phyloP scores from a whole-genome alignment of 768 basidiomycete species.

The Asterophora lycoperdoides region DNA sequence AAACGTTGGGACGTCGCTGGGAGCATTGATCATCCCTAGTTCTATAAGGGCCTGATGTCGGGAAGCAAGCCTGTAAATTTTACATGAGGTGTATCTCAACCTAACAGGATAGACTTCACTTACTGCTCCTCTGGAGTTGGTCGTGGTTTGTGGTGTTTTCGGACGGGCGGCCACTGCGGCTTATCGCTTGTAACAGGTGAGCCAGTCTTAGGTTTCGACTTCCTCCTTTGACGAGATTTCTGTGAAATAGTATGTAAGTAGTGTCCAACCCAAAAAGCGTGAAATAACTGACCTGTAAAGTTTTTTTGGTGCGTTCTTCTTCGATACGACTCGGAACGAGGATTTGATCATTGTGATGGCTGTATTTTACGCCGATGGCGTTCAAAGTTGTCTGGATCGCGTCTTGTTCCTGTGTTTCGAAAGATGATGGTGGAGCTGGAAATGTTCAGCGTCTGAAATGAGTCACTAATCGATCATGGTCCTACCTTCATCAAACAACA shows the following conservation, averaged over 20 bases:
- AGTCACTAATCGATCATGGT: slow-evolving; percentile 12
- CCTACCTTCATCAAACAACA: slow-evolving; percentile 70
- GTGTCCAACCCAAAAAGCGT: no score
- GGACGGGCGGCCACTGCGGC: slow-evolving; percentile 60
- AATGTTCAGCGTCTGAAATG: background rate
- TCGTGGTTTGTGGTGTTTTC: slow-evolving; percentile 51
- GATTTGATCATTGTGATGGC: slow-evolving; percentile 70
- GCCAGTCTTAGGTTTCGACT: slow-evolving; percentile 17
- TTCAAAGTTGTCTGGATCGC: slow-evolving; percentile 51
- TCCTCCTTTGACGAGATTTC: slow-evolving; percentile 27
- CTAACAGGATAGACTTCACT: slow-evolving; percentile 14
- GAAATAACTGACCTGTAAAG: slow-evolving; percentile 46
- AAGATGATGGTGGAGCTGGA: slow-evolving; percentile 32
- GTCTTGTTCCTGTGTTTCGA: slow-evolving; percentile 36
- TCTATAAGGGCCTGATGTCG: slow-evolving; percentile 61
- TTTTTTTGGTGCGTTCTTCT: slow-evolving; percentile 53
- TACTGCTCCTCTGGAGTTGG: slow-evolving; percentile 50
- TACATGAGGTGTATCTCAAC: background rate
- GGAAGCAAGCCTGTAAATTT: slow-evolving; percentile 39
- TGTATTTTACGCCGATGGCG: slow-evolving; percentile 63
- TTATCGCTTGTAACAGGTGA: slow-evolving; percentile 29
- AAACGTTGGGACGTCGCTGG: slow-evolving; percentile 50
- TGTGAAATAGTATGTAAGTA: slow-evolving; percentile 8
- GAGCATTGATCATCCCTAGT: slow-evolving; percentile 52
- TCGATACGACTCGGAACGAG: slow-evolving; percentile 66